Base-by-base conservation (phyloP, 2,329 filamentous ascomycete genomes). In the Orbilia javanica region DNA sequence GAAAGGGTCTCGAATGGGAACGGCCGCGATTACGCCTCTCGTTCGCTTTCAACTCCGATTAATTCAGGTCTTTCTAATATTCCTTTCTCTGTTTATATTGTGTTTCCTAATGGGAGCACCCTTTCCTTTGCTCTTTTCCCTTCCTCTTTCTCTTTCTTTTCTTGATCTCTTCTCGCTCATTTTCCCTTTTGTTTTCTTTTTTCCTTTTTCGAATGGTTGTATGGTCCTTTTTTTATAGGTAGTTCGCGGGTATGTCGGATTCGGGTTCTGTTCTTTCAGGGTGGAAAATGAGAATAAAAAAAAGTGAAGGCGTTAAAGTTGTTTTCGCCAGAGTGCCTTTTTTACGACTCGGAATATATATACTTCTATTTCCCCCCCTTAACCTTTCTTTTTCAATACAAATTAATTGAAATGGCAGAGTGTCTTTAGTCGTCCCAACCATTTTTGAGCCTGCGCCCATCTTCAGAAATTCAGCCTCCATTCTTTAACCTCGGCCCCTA, bases 211-310 rank as follows among this genome's bases (percentile, higher is more conserved):
- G 46, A 22, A 46, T 36, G 25, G 53, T 67, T 81, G 64, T 64
- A 68, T 80, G 79, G 81, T 72, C 78, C 78, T 78, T 76, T 79
- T 39, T 39, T 39, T 39, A 39, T 15, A 15, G 36, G 79, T 81
- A 79, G 68, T 79, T 76, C 67, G 65, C 79, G 55, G 64, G 44
- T 76, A 39, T 60, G 22, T 76, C 75, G 48, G 4, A 22, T 77
- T 52, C 48, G 46, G 57, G 46, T 53, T 44, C 42, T 46, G 64
- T 62, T 60, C 65, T 78, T 53, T 31, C 27, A 50, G 63, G 62
- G 36, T 8, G 46, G 46, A 50, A 44, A 36, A 75, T 5, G 15
- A 44, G n/a, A n/a, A n/a, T n/a, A n/a, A 48, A 48, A 75, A 74
- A 67, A 46, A 34, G 42, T 62, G 70, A 39, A 39, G 64, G 69